Evolutionary conservation across 495 filamentous ascomycete genomes (phyloP).

Genomic region (Wilcoxina mikolae): DNA sequence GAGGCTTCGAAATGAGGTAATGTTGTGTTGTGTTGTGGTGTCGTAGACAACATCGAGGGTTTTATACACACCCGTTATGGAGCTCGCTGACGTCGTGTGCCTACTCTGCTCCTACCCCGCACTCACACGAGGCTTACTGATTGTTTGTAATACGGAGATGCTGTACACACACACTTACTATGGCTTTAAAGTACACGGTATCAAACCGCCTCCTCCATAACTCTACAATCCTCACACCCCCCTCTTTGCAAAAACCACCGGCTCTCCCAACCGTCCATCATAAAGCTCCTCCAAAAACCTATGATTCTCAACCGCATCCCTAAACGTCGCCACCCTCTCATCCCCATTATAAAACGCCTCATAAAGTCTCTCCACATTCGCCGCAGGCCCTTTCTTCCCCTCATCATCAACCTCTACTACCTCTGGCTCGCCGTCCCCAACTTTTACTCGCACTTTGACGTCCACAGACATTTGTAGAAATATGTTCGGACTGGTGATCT

Average conservation of each 20-base stretch:
- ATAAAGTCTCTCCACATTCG: conserved; percentile 38
- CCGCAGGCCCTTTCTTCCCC: conserved; percentile 22
- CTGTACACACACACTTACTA: too few species aligned
- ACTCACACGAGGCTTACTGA: too few species aligned
- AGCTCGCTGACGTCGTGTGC: not conserved
- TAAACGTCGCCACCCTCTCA: conserved; percentile 32
- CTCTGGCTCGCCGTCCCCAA: conserved; percentile 34
- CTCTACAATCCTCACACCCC: too few species aligned
- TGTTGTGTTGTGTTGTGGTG: too few species aligned
- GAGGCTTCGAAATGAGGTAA: too few species aligned
- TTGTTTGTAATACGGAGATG: too few species aligned
- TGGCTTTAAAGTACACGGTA: too few species aligned
- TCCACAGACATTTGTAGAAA: conserved; percentile 17
- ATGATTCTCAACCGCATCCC: conserved; percentile 33
- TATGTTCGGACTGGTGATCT: conserved; percentile 30
- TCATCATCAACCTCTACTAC: conserved; percentile 32
- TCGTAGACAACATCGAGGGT: too few species aligned
- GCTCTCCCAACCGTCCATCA: conserved; percentile 11
- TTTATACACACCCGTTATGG: not conserved
- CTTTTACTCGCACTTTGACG: conserved; percentile 26
- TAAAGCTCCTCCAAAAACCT: conserved; percentile 23
- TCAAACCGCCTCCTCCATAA: too few species aligned
- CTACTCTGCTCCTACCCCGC: too few species aligned
- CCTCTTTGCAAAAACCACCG: not conserved
- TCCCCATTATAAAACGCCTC: conserved; percentile 33